Base-by-base conservation (phyloP, 352 stramenopile genomes). In the Globisporangium megalacanthum region DNA sequence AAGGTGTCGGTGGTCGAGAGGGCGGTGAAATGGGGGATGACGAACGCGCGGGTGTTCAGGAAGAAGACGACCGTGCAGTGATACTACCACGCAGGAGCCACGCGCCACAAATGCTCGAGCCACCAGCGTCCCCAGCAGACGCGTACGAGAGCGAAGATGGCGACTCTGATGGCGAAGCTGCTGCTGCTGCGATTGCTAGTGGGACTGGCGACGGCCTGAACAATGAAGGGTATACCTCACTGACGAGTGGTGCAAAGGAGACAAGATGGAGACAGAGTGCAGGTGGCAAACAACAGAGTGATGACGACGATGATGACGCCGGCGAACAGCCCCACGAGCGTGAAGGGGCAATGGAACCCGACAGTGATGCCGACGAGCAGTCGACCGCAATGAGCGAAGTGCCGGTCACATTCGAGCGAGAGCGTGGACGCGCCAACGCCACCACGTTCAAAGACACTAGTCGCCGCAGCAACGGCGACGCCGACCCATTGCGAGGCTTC, bases 331-430 rank as follows among this genome's bases (percentile, higher is more conserved):
- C 31, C 6, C 13, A 6, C 29, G 15, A 11, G 6, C 11, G 14
- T 35, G 51, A 65, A 31, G n/a, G 4, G 6, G 6, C 2, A 22
- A 31, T 11, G 44, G 19, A 49, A 20, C 7, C 6, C 4, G 65
- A 68, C 42, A 72, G 84, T 39, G 62, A 68, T 0, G 78, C 74
- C 10, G 58, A 64, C 3, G 49, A 56, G 6, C 61, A 69, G 7
- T 88, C 79, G 0, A 58, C 79, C 0, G 73, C 68, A 1, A 55
- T 69, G 41, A 83, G 65, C 5, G 77, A 85, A 48, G 68, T 72
- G 20, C 79, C 77, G 0, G 65, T 67, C 22, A 87, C 64, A 10
- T 79, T 83, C 29, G 66, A 60, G 9, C 37, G 25, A 45, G n/a
- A 17, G 17, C 22, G 25, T 17, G 44, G 44, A 9, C 44, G 44